Evolutionary conservation across 768 basidiomycete genomes (phyloP).

Genomic region (Hericium alpestre): DNA sequence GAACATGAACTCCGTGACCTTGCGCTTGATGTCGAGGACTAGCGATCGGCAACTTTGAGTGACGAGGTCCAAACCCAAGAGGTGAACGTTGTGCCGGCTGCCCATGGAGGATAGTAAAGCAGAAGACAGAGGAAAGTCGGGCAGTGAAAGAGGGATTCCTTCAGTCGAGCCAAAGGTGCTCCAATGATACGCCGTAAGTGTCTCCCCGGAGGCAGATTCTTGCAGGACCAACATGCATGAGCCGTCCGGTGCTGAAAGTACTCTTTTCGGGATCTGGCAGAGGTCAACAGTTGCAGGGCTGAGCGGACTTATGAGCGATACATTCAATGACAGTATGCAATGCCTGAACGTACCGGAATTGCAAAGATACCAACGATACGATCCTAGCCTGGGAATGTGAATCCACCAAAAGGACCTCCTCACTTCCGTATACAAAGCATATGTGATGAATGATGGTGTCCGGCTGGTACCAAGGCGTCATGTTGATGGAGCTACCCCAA

Average conservation of each 20-base stretch:
- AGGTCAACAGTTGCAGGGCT: slow-evolving; percentile 33
- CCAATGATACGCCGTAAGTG: slow-evolving; percentile 41
- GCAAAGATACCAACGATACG: slow-evolving; percentile 41
- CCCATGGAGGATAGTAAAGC: slow-evolving; percentile 35
- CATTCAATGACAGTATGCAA: not conserved
- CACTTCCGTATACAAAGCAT: slow-evolving; percentile 37
- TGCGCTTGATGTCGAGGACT: slow-evolving; percentile 42
- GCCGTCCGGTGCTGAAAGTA: slow-evolving; percentile 43
- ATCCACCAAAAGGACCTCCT: slow-evolving; percentile 45
- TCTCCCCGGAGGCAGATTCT: not conserved
- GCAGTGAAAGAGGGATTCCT: slow-evolving; percentile 32
- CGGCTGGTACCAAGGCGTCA: slow-evolving; percentile 26
- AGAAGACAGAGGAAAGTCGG: slow-evolving; percentile 14
- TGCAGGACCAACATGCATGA: slow-evolving; percentile 35
- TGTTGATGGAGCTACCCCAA: slow-evolving; percentile 29
- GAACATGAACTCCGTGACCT: slow-evolving; percentile 47
- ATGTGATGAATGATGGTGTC: slow-evolving; percentile 29
- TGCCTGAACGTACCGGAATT: slow-evolving; percentile 34
- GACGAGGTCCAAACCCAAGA: slow-evolving; percentile 29
- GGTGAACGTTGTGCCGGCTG: slow-evolving; percentile 30
- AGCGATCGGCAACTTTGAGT: slow-evolving; percentile 28
- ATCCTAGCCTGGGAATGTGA: slow-evolving; percentile 32
- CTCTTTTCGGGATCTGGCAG: slow-evolving; percentile 17
- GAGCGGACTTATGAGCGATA: no score
- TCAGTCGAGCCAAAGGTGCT: slow-evolving; percentile 41